Percentiles rank a stretch among this genome's conserved stretches.
Conservation (phyloP, 75 land plant genomes). For the Selaginella moellendorffii region DNA sequence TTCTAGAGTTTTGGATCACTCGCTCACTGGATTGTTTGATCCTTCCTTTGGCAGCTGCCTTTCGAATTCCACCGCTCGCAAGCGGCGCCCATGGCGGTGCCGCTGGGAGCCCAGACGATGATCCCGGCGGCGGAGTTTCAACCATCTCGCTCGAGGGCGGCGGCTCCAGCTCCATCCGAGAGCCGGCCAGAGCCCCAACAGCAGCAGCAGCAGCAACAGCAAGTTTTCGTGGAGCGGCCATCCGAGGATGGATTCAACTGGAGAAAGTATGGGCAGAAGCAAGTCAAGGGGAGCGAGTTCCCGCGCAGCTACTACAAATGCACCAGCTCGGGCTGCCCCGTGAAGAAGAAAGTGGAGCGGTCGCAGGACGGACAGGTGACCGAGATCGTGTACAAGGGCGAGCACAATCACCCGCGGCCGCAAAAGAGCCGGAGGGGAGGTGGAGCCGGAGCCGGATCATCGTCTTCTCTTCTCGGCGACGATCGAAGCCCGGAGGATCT, state of each 20-base stretch:
- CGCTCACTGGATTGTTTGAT: no score
- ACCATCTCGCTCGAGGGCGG: no score
- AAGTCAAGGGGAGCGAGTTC: slow-evolving; percentile 57
- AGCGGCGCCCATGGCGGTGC: background rate
- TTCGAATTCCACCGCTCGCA: background rate
- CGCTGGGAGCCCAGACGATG: background rate
- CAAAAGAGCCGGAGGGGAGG: slow-evolving; percentile 2
- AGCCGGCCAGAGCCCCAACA: background rate
- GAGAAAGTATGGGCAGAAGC: slow-evolving; percentile 82
- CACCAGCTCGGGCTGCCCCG: slow-evolving; percentile 40
- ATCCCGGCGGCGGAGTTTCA: no score
- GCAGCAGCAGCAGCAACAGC: slow-evolving; percentile 14
- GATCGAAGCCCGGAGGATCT: no score
- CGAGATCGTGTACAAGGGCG: slow-evolving; percentile 47
- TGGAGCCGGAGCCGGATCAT: slow-evolving; percentile 10
- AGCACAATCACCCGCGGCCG: slow-evolving; percentile 20
- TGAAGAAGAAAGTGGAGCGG: slow-evolving; percentile 47
- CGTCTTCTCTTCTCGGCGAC: slow-evolving; percentile 2
- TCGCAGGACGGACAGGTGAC: slow-evolving; percentile 31
- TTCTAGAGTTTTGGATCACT: no score
- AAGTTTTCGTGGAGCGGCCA: slow-evolving; percentile 11
- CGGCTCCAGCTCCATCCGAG: background rate
- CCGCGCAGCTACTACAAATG: slow-evolving; percentile 69
- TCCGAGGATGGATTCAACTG: slow-evolving; percentile 62
- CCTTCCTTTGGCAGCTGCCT: background rate